Base-by-base conservation (phyloP, 208 protist species). In the Trypanosoma theileri region DNA sequence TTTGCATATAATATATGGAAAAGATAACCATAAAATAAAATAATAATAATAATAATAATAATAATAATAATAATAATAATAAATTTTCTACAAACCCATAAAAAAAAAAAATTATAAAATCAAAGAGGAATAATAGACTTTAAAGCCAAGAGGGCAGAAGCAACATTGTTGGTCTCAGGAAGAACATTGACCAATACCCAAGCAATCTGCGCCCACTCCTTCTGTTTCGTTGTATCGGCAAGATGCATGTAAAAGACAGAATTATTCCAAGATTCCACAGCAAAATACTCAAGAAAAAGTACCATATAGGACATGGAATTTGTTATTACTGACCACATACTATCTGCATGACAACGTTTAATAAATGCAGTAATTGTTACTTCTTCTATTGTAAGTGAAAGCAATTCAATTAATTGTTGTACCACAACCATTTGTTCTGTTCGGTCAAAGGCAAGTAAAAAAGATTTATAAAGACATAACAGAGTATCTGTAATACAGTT, bases 201-300 rank as follows among this genome's bases (percentile, higher is more conserved):
- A 31, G 71, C 63, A 19, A 61, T 51, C 42, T 58, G 45, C 2
- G 50, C 58, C 71, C 71, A 76, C 42, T 70, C 42, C 13, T 40
- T 59, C 50, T 76, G 71, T 35, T 59, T 63, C 26, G 31, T 50
- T 35, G 26, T 64, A 14, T 73, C 56, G 7, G 55, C 42, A 22
- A 81, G 50, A 55, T 66, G 50, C 76, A 78, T 61, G 68, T 69
- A 79, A 69, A 81, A 81, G 0, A 77, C 65, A n/a, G 75, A 76
- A 35, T 59, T 77, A 59, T 94, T 94, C 85, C 86, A 94, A 35
- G 80, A 74, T 45, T 94, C 89, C 7, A 94, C 82, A 4, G 84
- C 73, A 51, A 94, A 92, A 59, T 79, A 92, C 69, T 94, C 88
- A 44, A 66, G 48, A 66, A 71, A 66, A 4, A 70, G 42, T 10